Percentiles rank a stretch among this genome's conserved stretches.
Evolutionary conservation across 148 eudicot species (phyloP).

Genomic region (Camellia japonica): DNA sequence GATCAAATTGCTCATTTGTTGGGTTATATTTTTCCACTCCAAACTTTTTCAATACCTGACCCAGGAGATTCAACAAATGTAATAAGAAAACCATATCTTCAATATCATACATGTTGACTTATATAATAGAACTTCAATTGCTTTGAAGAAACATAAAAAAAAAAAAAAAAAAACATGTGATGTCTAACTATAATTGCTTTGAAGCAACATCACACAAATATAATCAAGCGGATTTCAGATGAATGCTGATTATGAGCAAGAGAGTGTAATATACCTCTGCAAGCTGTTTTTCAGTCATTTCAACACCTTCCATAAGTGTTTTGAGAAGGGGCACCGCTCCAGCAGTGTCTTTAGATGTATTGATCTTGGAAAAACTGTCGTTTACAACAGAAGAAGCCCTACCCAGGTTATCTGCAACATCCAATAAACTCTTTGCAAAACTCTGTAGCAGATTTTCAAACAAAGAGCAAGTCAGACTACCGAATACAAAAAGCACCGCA

Average conservation of each 20-base stretch:
- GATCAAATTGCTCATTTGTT: constrained; percentile 81
- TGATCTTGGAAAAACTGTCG: constrained; percentile 72
- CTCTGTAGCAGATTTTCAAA: constrained; percentile 44
- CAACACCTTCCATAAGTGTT: constrained; percentile 92
- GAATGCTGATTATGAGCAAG: neutral
- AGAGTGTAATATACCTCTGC: constrained; percentile 49
- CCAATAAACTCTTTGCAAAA: constrained; percentile 86
- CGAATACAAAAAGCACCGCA: neutral
- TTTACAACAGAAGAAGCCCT: constrained; percentile 81
- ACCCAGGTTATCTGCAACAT: constrained; percentile 90
- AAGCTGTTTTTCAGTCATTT: constrained; percentile 93
- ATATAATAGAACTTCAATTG: neutral
- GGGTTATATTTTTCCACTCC: constrained; percentile 85
- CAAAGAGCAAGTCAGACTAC: constrained; percentile 9
- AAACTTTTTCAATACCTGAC: constrained; percentile 75
- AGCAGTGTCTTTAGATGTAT: constrained; percentile 58
- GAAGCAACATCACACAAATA: neutral
- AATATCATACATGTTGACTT: neutral
- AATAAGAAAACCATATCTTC: neutral
- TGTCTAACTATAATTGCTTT: neutral
- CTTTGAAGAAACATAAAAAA: neutral
- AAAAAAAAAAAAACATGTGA: neutral
- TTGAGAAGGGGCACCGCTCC: constrained; percentile 83
- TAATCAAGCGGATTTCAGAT: neutral
- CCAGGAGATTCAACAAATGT: constrained; percentile 3